Base-by-base conservation (phyloP, 2,329 filamentous ascomycete genomes). In the Pyrenochaeta sp. region DNA sequence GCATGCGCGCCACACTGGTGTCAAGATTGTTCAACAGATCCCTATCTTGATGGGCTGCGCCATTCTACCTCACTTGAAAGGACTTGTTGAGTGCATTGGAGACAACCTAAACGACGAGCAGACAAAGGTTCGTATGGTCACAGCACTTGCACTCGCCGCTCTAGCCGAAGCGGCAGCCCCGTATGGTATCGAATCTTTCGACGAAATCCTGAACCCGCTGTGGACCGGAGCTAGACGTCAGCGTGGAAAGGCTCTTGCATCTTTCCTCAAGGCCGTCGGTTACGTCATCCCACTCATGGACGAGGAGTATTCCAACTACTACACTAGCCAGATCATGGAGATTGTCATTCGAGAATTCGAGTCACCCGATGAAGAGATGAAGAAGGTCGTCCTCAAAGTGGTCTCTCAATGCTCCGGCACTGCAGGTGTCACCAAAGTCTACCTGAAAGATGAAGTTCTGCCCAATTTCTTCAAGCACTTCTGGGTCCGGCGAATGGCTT, bases 281-380 rank as follows among this genome's bases (percentile, higher is more conserved):
- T 97, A 94, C 71, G 96, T 99, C 66, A 97, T 99, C 52, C 94
- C 94, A 4, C 82, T 99, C 38, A 99, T 99, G 94, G 94, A 99
- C 75, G 94, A 99, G 73, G 94, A 99, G 68, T 97, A 96, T 71
- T 93, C 94, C 73, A 97, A 96, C 70, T 99, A 99, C 76, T 99
- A 99, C 67, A 97, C 94, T 7, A 90, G 86, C 58, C 92, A 99
- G 72, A 96, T 99, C 63, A 97, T 99, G 93, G 94, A 97, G 72
- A 97, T 97, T 63, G 77, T 99, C 10, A 83, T 97, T 20, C 86
- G 94, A 62, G 94, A 99, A 68, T 99, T 99, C 65, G 89, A 91
- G 6, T 96, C 93, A 1, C 94, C 94, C 0, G 94, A 99, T 57
- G 94, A 99, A 72, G 94, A 99, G 73, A 99, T 99, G 94, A 99